These are phyloP conservation scores for Pseudogymnoascus destructans DNA, from an alignment of 2,329 filamentous ascomycete species.

Conservation along the genomic window DNA sequence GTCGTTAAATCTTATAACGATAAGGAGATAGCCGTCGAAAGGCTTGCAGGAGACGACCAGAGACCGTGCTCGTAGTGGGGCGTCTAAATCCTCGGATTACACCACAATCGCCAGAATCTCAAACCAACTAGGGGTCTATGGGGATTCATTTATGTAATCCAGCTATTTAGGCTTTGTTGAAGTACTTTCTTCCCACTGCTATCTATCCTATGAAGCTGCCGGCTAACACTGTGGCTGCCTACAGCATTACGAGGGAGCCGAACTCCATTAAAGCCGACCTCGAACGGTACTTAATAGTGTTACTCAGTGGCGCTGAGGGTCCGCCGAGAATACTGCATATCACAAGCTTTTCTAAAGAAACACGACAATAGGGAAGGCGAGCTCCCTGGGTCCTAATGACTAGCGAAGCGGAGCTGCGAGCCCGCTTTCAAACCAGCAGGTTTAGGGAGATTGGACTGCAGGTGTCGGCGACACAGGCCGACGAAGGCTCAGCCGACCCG, in stretches of 20 bases:
- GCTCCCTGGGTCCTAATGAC: not conserved
- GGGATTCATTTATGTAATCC: not conserved
- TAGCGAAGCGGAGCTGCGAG: conserved; percentile 8
- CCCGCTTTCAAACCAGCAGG: conserved; percentile 7
- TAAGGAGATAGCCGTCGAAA: not conserved
- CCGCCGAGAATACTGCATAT: not conserved
- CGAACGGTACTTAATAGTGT: not conserved
- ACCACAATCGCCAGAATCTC: not conserved
- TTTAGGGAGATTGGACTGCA: not conserved
- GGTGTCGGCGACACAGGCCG: not conserved
- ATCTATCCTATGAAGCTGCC: not conserved
- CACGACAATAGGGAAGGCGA: not conserved
- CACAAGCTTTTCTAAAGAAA: not conserved
- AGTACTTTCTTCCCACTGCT: not conserved
- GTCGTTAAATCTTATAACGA: not conserved
- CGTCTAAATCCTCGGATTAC: not conserved
- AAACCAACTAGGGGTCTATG: not conserved
- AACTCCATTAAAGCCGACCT: not conserved
- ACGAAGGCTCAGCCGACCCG: not conserved
- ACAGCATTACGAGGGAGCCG: not conserved
- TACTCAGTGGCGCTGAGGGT: not conserved
- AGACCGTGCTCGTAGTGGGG: not conserved
- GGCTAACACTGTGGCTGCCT: not conserved
- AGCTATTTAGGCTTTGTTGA: not conserved
- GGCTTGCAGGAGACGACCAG: not conserved